Evolutionary conservation across 176 grass and related monocot genomes (phyloP).

Genomic region (Oryza meridionalis): DNA sequence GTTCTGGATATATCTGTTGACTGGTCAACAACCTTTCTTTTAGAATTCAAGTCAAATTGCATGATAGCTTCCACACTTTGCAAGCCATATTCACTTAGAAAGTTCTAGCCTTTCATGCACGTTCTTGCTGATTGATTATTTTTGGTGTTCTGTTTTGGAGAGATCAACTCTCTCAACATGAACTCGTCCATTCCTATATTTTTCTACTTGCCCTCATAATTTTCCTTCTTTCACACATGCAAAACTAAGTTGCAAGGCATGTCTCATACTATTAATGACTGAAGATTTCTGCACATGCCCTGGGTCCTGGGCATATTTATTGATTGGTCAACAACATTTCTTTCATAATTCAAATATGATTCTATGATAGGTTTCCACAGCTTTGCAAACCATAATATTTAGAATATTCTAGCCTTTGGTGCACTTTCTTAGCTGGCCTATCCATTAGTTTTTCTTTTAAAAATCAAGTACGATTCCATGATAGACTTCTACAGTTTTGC

Average conservation of each 20-base stretch:
- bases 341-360: not conserved
- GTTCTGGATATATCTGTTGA: not conserved
- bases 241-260: not conserved
- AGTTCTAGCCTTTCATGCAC: not conserved
- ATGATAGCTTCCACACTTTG: not conserved
- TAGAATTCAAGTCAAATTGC: not conserved
- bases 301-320: not conserved
- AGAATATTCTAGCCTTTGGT: not conserved
- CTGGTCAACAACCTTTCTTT: not conserved
- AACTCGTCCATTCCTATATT: not conserved
- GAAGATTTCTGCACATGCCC: not conserved
- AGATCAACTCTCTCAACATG: not conserved
- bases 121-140: not conserved
- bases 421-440: not conserved
- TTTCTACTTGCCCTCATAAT: not conserved
- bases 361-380: not conserved
- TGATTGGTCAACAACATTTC: not conserved
- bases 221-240: not conserved
- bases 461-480: not conserved
- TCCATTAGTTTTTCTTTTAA: not conserved
- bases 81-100: not conserved
- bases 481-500: not conserved
- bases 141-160: not conserved
- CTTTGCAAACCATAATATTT: not conserved
- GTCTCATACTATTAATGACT: not conserved